Evolutionary conservation across 2,329 filamentous ascomycete genomes (phyloP).

Genomic region (Diaporthe sp.): DNA sequence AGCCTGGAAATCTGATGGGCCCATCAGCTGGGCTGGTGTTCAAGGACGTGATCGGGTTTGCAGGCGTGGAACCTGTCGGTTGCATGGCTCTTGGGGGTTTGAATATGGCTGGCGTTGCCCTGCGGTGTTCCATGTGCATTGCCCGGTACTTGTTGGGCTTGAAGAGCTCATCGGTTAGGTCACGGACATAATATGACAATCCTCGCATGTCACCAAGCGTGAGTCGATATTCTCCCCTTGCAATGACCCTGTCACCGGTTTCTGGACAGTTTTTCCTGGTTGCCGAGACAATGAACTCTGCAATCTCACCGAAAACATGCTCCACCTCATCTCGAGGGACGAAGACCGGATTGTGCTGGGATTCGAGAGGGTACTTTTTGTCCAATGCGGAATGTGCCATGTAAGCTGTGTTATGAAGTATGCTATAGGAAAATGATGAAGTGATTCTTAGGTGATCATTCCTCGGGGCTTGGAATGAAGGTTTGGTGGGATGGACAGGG

Average conservation of each 20-base stretch:
- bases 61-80: background rate
- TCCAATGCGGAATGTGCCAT: slow-evolving; percentile 1
- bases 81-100: slow-evolving; percentile 4
- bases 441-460: background rate
- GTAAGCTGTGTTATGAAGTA: background rate
- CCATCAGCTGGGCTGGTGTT: slow-evolving; percentile 6
- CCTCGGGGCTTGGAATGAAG: background rate
- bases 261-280: background rate
- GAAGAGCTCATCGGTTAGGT: background rate
- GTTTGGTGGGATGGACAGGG: background rate
- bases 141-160: background rate
- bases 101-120: background rate
- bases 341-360: background rate
- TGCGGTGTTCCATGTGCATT: background rate
- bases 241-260: background rate
- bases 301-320: slow-evolving; percentile 7
- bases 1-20: slow-evolving; percentile 13
- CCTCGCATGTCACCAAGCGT: slow-evolving; percentile 15
- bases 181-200: slow-evolving; percentile 9
- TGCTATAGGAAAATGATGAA: background rate
- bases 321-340: background rate
- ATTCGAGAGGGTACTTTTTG: slow-evolving; percentile 6
- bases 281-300: slow-evolving; percentile 1
- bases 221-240: slow-evolving; percentile 13
- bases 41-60: slow-evolving; percentile 23